Evolutionary conservation across 2,329 filamentous ascomycete genomes (phyloP), one percentile per base, ranked within the genome.

Genomic region (Ascochyta fabae): DNA sequence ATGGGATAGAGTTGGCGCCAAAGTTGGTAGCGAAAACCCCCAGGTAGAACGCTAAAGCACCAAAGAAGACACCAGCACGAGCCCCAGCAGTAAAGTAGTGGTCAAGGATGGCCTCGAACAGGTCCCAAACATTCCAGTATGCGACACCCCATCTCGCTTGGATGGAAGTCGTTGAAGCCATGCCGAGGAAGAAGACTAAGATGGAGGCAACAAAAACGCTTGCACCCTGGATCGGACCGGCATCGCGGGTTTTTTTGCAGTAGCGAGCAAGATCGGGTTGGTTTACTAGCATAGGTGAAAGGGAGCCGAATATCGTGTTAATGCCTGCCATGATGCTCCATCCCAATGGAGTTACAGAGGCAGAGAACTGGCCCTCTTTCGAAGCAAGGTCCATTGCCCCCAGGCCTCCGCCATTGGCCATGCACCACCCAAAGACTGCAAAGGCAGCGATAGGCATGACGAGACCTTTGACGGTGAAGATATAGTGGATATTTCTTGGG

Each of bases 51-150:
- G 71, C 69, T 1, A 77, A 48, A 2, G 68, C 64, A 2, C 71
- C 74, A 41, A 79, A 72, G 60, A 80, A 79, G 34, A 79, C 67
- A 2, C 71, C 71, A 8, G 75, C 74, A 5, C 78, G 72, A 5
- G 75, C 72, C 5, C 65, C 69, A 0, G 78, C 68, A 1, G 65
- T 66, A 68, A 75, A 79, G 60, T 75, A 75, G 24, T 71, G 68
- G 16, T 75, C 73, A 6, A 80, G 69, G 7, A 80, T 76, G 73
- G 70, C 36, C 73, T 76, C 65, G 48, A 76, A 75, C n/a, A 80
- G 70, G 59, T 80, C 78, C 77, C 78, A 80, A 1, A 77, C 64
- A 48, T 80, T 80, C 78, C 78, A 80, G 59, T 78, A 77, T 3
- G 72, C 71, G 6, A 72, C 69, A 4, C 77, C 77, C 33, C 72